Percentiles rank a stretch among this genome's conserved stretches.
Evolutionary conservation across 192 early-diverging fungal genomes (phyloP).

Genomic region (Polychytrium aggregatum): DNA sequence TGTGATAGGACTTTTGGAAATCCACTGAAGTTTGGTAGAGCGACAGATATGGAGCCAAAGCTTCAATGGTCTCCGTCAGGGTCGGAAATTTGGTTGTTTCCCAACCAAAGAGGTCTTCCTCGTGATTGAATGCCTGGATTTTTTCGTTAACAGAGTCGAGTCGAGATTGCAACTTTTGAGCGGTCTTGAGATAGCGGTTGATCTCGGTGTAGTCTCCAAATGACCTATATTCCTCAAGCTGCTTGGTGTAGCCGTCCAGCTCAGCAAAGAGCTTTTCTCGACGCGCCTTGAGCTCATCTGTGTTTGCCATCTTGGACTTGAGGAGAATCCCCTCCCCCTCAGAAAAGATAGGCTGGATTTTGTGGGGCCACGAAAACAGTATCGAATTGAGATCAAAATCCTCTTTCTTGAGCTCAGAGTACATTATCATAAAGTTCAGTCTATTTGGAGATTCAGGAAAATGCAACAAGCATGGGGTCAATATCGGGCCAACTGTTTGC

Average conservation of each 20-base stretch:
- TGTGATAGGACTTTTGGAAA: constrained; percentile 45
- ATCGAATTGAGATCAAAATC: constrained; percentile 47
- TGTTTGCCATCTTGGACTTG: constrained; percentile 29
- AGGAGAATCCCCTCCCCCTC: constrained; percentile 37
- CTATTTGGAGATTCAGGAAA: constrained; percentile 8
- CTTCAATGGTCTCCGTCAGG: constrained; percentile 24
- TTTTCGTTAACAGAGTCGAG: constrained; percentile 41
- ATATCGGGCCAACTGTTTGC: too few species aligned
- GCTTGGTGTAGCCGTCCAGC: constrained; percentile 45
- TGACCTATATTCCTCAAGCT: constrained; percentile 46
- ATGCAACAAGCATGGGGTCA: neutral
- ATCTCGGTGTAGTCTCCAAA: constrained; percentile 50
- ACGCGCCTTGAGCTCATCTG: constrained; percentile 44
- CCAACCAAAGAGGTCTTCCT: constrained; percentile 51
- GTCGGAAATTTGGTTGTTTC: constrained; percentile 36
- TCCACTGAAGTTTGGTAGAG: constrained; percentile 52
- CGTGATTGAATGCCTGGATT: constrained; percentile 36
- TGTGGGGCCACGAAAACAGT: constrained; percentile 45
- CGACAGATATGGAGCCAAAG: constrained; percentile 38
- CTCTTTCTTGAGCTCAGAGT: constrained; percentile 38
- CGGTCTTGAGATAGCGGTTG: constrained; percentile 45
- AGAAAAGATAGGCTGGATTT: constrained; percentile 35
- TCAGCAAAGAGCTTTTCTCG: constrained; percentile 37
- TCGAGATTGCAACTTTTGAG: constrained; percentile 42
- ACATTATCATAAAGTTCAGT: constrained; percentile 49